Percentiles rank a stretch among this genome's conserved stretches.
These are phyloP conservation scores for Berberis vulgaris DNA, from an alignment of 164 flowering plant species.

Conservation along the genomic window DNA sequence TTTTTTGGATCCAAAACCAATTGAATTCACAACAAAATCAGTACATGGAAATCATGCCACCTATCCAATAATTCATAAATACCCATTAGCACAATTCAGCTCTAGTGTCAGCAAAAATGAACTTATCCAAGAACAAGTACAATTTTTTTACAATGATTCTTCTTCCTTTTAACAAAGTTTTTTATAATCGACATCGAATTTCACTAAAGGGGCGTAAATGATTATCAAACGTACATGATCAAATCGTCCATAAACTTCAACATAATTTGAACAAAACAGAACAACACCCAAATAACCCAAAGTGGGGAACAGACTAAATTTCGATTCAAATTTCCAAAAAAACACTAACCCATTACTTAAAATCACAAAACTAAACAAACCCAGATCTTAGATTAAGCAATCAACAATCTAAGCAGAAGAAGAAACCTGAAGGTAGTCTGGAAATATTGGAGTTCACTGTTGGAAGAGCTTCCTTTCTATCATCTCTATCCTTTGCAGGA, in stretches of 20 bases:
- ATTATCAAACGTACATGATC: too few relatives aligned
- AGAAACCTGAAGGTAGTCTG: conserved; percentile 26
- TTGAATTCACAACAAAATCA: conserved; percentile 4
- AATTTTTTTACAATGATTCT: too few relatives aligned
- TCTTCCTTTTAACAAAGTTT: too few relatives aligned
- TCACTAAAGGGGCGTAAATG: too few relatives aligned
- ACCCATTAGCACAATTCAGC: too few relatives aligned
- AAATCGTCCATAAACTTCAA: too few relatives aligned
- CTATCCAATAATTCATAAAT: background rate
- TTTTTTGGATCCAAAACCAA: background rate
- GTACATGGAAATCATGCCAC: background rate
- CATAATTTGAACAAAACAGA: too few relatives aligned
- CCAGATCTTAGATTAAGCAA: conserved; percentile 6
- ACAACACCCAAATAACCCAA: too few relatives aligned
- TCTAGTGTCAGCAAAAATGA: too few relatives aligned
- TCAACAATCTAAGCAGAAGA: background rate
- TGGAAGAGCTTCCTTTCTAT: conserved; percentile 10
- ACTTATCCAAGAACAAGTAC: too few relatives aligned
- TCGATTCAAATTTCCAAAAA: background rate
- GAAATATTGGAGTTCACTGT: conserved; percentile 18
- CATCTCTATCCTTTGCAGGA: conserved; percentile 16
- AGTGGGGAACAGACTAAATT: too few relatives aligned
- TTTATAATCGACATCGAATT: too few relatives aligned
- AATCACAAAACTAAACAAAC: background rate
- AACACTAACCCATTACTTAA: conserved; percentile 3